Percentiles rank a stretch among this genome's conserved stretches.
Conservation (phyloP, 192 early-diverging fungal genomes). For the Spinellus fusiger region DNA sequence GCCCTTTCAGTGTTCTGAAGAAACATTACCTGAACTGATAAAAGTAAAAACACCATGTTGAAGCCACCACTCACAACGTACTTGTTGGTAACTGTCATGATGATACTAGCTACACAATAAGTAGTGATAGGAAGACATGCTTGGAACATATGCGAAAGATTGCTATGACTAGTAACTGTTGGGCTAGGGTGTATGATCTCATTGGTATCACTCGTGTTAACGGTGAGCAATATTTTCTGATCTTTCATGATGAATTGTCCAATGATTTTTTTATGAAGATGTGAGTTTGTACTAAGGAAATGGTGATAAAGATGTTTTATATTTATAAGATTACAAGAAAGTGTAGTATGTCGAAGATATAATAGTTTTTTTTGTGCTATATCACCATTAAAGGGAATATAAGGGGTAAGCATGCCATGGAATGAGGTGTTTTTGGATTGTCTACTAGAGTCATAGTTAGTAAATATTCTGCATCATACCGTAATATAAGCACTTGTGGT, state of each 20-base stretch:
- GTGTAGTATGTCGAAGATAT: too few species aligned
- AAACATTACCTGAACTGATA: conserved; percentile 56
- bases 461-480: too few species aligned
- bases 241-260: neutral
- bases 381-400: too few species aligned
- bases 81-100: conserved; percentile 86
- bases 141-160: conserved; percentile 2
- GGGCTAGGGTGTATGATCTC: neutral
- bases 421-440: too few species aligned
- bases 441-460: too few species aligned
- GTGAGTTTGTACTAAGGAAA: too few species aligned
- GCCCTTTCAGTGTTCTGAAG: neutral
- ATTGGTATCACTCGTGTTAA: neutral
- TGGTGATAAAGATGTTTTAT: too few species aligned
- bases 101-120: conserved; percentile 80
- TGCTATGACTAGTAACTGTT: neutral
- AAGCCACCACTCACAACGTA: conserved; percentile 70
- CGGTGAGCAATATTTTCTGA: neutral
- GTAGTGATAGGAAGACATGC: conserved; percentile 64
- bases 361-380: too few species aligned
- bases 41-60: conserved; percentile 74
- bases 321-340: too few species aligned
- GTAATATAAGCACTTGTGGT: too few species aligned
- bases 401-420: too few species aligned
- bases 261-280: too few species aligned